A percentile compares a stretch with the other conserved stretches of the same genome.
phyloP scores from a whole-genome alignment of 2,329 filamentous ascomycete genomes.

The Emergomyces orientalis region DNA sequence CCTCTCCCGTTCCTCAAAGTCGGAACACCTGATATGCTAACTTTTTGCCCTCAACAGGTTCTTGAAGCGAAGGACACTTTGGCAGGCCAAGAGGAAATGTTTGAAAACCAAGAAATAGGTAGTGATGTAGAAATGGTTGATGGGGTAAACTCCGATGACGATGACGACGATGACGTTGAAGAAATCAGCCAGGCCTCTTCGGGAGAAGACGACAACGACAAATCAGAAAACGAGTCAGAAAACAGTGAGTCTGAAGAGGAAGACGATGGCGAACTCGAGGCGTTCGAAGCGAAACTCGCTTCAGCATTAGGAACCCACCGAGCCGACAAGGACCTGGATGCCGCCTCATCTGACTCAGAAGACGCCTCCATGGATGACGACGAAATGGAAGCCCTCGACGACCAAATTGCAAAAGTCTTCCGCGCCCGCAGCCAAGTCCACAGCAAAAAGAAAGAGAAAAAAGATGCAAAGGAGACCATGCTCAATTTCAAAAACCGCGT shows the following conservation, averaged over 20 bases:
- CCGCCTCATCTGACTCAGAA: slow-evolving; percentile 48
- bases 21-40: slow-evolving; percentile 14
- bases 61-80: slow-evolving; percentile 70
- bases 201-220: slow-evolving; percentile 61
- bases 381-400: slow-evolving; percentile 84
- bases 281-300: slow-evolving; percentile 51
- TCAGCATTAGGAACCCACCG: slow-evolving; percentile 64
- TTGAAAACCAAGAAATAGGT: slow-evolving; percentile 55
- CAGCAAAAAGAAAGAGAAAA: slow-evolving; percentile 72
- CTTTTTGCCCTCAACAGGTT: slow-evolving; percentile 49
- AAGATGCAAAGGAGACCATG: slow-evolving; percentile 79
- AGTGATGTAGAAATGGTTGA: slow-evolving; percentile 27
- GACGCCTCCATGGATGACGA: slow-evolving; percentile 86
- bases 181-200: slow-evolving; percentile 39
- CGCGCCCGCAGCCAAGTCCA: slow-evolving; percentile 59
- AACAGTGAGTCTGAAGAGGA: slow-evolving; percentile 18
- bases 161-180: slow-evolving; percentile 16
- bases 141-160: slow-evolving; percentile 13
- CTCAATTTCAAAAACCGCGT: slow-evolving; percentile 92
- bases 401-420: slow-evolving; percentile 76
- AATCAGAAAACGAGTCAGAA: slow-evolving; percentile 13
- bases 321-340: slow-evolving; percentile 47
- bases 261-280: slow-evolving; percentile 16
- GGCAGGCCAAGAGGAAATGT: slow-evolving; percentile 77
- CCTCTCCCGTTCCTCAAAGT: background rate